Base-by-base conservation (phyloP, 805 yeast genomes). In the Kazachstania viticola region DNA sequence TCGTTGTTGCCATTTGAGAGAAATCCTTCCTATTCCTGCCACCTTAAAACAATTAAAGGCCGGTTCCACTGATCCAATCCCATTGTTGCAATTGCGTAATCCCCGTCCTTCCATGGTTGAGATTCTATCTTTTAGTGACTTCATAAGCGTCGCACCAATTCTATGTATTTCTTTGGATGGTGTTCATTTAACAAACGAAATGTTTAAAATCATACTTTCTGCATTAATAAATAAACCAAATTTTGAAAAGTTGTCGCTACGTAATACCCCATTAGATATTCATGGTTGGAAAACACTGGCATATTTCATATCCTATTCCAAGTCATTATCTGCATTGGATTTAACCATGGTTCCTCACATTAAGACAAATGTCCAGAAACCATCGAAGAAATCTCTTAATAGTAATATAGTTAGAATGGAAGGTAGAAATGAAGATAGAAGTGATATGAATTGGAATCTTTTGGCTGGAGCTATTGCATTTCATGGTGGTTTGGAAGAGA, bases 61-160 rank as follows among this genome's bases (percentile, higher is more conserved):
- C 8, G 91, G 87, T 1, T 72, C 87, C 1, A 68, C 74, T 31
- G 80, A 81, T n/a, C 94, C 95, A 2, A 61, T 87, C n/a, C 77
- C 91, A 1, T 45, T 75, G 9, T 51, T 87, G 32, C 87, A 79
- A 44, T 53, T 88, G 38, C 67, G 84, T 48, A 87, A 87, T 45
- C 94, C 95, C 3, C 65, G 73, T 32, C 97, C 97, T 0, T 81
- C 95, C 0, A 61, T 81, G 66, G 77, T 87, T 30, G 97, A 87
- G 55, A 71, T 87, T 18, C 70, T 81, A 44, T 75, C 95, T 0
- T 82, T 87, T 48, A 73, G 93, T 12, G 97, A 87, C 54, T 88
- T 87, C 44, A 59, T 87, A 17, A 65, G 94, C 30, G 74, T 84
- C 32, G 91, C 93, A 0, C 95, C 95, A 0, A 69, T 87, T 5